phyloP scores from a whole-genome alignment of 768 basidiomycete genomes.

The Strobilomyces dryophilus region DNA sequence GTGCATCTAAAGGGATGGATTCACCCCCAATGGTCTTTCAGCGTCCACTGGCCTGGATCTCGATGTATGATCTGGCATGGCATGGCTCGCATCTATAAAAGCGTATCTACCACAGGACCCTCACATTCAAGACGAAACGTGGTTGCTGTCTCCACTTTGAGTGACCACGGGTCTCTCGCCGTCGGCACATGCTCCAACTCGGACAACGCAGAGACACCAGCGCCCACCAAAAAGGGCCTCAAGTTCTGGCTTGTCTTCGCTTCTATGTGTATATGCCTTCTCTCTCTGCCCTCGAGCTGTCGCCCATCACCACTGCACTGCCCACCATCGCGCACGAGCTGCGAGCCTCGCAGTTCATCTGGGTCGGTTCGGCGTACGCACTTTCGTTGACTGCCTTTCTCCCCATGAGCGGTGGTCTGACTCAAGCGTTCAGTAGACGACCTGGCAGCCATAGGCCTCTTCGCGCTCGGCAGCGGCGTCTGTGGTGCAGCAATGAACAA shows the following conservation, averaged over 20 bases:
- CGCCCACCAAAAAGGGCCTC: slow-evolving; percentile 7
- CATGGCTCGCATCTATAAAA: background rate
- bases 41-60: background rate
- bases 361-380: slow-evolving; percentile 37
- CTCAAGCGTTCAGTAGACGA: slow-evolving; percentile 30
- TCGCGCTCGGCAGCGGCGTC: slow-evolving; percentile 35
- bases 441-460: slow-evolving; percentile 23
- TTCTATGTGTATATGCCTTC: slow-evolving; percentile 23
- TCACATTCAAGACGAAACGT: background rate
- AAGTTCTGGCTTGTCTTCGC: slow-evolving; percentile 29
- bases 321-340: slow-evolving; percentile 32
- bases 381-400: slow-evolving; percentile 35
- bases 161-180: background rate
- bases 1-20: background rate
- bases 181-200: background rate
- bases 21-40: background rate
- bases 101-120: background rate
- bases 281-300: slow-evolving; percentile 27
- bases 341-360: slow-evolving; percentile 27
- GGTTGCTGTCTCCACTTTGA: background rate
- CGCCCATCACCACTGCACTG: slow-evolving; percentile 29
- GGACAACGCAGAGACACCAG: background rate
- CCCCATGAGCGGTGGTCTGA: slow-evolving; percentile 33
- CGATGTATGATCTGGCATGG: background rate
- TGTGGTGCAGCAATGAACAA: slow-evolving; percentile 27